Base-by-base conservation (phyloP, 116 monocot species). In the Zostera marina region DNA sequence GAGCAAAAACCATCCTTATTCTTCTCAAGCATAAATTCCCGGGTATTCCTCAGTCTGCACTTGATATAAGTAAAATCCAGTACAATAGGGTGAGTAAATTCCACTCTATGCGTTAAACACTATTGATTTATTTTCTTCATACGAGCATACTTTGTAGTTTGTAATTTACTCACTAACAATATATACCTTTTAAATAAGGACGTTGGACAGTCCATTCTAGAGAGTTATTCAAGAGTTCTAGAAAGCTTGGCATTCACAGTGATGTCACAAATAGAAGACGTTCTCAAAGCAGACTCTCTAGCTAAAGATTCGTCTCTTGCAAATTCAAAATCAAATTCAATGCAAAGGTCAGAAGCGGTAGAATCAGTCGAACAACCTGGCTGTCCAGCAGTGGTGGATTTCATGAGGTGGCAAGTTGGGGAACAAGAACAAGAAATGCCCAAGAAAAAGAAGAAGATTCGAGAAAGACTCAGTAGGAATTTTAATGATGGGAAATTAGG, bases 51-150 rank as follows among this genome's bases (percentile, higher is more conserved):
- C 91, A 91, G 32, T 91, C 91, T 13, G 52, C 62, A 11, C 82
- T 91, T n/a, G 91, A 91, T 68, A 80, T 86, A 39, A 80, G 74
- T 77, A 91, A 91, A 67, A 91, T 91, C 32, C 86, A 91, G 54
- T 80, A 59, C 74, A 91, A 82, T 68, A 70, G 56, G 74, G 91
- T 85, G 71, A 46, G 12, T 38, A 21, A 48, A 48, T 48, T 6
- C 17, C 16, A n/a, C 47, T 16, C 47, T 48, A 7, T 19, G 14
- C 0, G 14, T 9, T 17, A n/a, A n/a, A n/a, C n/a, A n/a, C n/a
- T n/a, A n/a, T n/a, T n/a, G n/a, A 48, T 48, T 19, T 48, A 16
- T 17, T 48, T 48, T 48, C 8, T 16, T 6, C n/a, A 48, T 19
- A 48, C 0, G 48, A 19, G 12, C 44, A 11, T 45, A 45, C 14